phyloP scores from a whole-genome alignment of 305 asterid species.

The Rubia balearica region DNA sequence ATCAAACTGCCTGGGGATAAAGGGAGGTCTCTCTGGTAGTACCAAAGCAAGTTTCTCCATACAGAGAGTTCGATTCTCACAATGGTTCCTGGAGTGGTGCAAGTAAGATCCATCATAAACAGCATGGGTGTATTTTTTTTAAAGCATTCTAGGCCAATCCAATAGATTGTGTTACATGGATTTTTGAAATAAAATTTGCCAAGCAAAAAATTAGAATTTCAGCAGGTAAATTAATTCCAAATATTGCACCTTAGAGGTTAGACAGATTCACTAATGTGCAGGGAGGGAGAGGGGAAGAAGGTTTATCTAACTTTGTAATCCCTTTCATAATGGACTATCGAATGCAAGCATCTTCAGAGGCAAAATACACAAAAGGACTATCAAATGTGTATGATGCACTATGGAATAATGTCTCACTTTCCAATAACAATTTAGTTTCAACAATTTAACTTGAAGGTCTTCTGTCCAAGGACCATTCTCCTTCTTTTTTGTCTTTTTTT shows the following conservation, averaged over 20 bases:
- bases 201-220: background rate
- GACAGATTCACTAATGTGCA: background rate
- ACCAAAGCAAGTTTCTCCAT: slow-evolving; percentile 86
- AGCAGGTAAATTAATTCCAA: background rate
- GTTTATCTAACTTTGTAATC: background rate
- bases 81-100: slow-evolving; percentile 51
- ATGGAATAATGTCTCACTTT: background rate
- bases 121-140: background rate
- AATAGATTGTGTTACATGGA: background rate
- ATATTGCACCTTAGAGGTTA: background rate
- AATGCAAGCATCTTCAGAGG: background rate
- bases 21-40: slow-evolving; percentile 84
- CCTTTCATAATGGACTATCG: background rate
- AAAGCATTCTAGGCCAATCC: background rate
- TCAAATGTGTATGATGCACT: background rate
- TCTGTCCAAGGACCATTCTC: background rate
- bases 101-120: slow-evolving; percentile 4
- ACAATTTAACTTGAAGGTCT: background rate
- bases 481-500: background rate
- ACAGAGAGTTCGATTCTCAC: slow-evolving; percentile 79
- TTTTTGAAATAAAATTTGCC: slow-evolving; percentile 8
- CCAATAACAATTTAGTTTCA: background rate
- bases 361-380: background rate
- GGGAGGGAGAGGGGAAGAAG: background rate
- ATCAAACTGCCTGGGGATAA: slow-evolving; percentile 65